Evolutionary conservation across 257 asterid genomes (phyloP).

Genomic region (Galeopsis tetrahit): DNA sequence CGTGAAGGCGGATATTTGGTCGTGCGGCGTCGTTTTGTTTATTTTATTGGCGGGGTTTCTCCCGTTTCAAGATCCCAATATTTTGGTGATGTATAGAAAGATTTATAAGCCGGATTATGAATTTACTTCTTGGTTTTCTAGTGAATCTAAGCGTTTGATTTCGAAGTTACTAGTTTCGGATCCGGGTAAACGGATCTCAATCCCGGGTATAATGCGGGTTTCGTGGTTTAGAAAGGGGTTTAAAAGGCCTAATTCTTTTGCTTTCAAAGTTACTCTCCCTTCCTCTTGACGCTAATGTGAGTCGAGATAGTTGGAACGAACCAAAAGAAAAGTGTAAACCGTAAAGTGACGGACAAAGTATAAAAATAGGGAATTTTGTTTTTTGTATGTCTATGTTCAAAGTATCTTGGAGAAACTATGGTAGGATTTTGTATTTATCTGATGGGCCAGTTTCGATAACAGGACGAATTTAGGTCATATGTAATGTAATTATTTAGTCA

Average conservation of each 20-base stretch:
- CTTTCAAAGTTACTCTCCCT: constrained; percentile 3
- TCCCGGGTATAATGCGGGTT: constrained; percentile 50
- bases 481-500: neutral
- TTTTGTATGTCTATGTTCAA: neutral
- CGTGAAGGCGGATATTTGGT: constrained; percentile 61
- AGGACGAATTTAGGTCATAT: neutral
- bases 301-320: too few species aligned
- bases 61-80: constrained; percentile 55
- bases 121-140: constrained; percentile 57
- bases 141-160: constrained; percentile 47
- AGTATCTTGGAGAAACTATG: neutral
- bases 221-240: constrained; percentile 56
- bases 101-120: constrained; percentile 49
- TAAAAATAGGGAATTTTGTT: neutral
- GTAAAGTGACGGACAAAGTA: too few species aligned
- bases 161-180: constrained; percentile 52
- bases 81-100: constrained; percentile 48
- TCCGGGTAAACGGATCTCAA: constrained; percentile 52
- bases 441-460: neutral
- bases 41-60: constrained; percentile 61
- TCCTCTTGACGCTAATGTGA: too few species aligned
- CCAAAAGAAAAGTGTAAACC: too few species aligned
- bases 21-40: constrained; percentile 65
- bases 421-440: neutral
- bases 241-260: constrained; percentile 38